Base-by-base conservation (phyloP, 75 land plant species). In the Selaginella moellendorffii region DNA sequence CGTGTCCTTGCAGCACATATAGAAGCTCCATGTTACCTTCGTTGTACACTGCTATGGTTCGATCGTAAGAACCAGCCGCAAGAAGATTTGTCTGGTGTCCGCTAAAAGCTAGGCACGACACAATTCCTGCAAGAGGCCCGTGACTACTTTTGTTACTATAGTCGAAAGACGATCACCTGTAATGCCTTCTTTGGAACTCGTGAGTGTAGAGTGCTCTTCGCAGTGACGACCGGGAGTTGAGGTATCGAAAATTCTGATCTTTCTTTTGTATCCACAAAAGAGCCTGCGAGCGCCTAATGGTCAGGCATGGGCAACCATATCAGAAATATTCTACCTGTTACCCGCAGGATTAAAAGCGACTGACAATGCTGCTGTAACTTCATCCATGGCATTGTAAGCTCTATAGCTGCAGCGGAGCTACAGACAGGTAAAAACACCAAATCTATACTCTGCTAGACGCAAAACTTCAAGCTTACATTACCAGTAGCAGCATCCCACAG, bases 301-400 rank as follows among this genome's bases (percentile, higher is more conserved):
- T 36, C 5, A 36, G 5, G 14, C 46, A 36, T 36, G 14, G 10
- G 14, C 14, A 36, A 36, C 46, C 46, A 36, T 36, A 36, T 36
- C 10, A 14, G 46, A 36, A 14, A 36, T 36, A 36, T 36, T 21
- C 8, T 77, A 88, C 99, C 80, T 95, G 1, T 81, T 73, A 53
- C 88, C 99, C 24, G 72, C 31, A 10, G 85, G 69, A 42, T 86
- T 90, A 61, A 95, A 95, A 24, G 91, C 75, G 65, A 95, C 64
- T 64, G 99, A 95, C 77, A 80, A 80, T 18, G 99, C 99, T 56
- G 99, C 79, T 30, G 91, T 76, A 27, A 95, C 86, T 72, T 95
- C 99, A 78, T 95, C 99, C 91, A 95, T 84, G 1, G 81, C 78
- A 84, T 95, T 96, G 82, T 83, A 95, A 36, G 99, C 99, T 26